phyloP scores from a whole-genome alignment of 257 asterid genomes.

The Solanum virginianum region DNA sequence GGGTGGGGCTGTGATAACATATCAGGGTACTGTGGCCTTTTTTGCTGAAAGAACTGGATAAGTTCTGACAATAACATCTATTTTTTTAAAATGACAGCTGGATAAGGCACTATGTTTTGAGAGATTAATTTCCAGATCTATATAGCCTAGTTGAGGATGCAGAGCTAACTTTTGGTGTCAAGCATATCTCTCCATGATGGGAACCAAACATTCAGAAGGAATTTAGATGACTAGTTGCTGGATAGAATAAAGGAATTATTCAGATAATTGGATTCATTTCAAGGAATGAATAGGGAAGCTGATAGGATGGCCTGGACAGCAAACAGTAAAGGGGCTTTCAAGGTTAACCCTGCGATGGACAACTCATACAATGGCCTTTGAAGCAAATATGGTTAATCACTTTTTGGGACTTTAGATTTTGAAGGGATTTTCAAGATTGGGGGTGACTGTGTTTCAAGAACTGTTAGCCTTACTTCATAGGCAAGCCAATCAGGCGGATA shows the following conservation, averaged over 20 bases:
- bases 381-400: not conserved
- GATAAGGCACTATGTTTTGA: not conserved
- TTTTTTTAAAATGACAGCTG: not conserved
- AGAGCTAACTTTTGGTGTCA: not conserved
- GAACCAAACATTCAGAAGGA: not conserved
- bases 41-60: not conserved
- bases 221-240: not conserved
- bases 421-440: too few relatives aligned
- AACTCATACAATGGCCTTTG: not conserved
- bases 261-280: not conserved
- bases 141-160: not conserved
- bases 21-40: not conserved
- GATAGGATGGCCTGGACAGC: not conserved
- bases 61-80: not conserved
- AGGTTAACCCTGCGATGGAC: not conserved
- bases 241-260: not conserved
- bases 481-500: too few relatives aligned
- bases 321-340: not conserved
- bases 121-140: not conserved
- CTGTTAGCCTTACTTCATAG: too few relatives aligned
- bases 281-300: not conserved
- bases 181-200: not conserved
- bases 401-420: too few relatives aligned
- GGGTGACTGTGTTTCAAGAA: too few relatives aligned
- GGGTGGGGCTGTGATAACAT: not conserved